phyloP scores from a whole-genome alignment of 345 rosid species.

The Camelina neglecta region DNA sequence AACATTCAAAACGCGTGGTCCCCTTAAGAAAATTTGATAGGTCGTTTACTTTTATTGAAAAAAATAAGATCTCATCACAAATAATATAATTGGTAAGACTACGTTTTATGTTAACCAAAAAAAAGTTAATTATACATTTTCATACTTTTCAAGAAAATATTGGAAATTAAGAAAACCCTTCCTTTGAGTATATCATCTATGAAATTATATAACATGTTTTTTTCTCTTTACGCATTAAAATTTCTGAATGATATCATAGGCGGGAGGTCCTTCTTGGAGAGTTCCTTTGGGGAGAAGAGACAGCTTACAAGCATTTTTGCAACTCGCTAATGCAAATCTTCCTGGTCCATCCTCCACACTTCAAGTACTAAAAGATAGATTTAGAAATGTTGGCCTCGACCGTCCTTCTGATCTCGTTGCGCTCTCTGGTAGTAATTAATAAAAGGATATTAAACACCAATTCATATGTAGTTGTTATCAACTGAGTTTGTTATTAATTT shows the following conservation, averaged over 20 bases:
- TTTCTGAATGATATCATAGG: not conserved
- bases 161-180: not conserved
- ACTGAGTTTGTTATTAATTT: not conserved
- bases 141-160: not conserved
- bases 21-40: not conserved
- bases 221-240: not conserved
- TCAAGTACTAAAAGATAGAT: slow-evolving; percentile 22
- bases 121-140: not conserved
- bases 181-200: not conserved
- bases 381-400: slow-evolving; percentile 31
- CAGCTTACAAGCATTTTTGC: slow-evolving; percentile 36
- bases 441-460: not conserved
- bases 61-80: not conserved
- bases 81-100: not conserved
- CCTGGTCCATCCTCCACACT: slow-evolving; percentile 38
- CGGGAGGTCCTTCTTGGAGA: slow-evolving; percentile 45
- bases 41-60: too few relatives aligned
- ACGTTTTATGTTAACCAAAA: not conserved
- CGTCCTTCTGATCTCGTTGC: slow-evolving; percentile 46
- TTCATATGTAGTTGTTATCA: not conserved
- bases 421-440: slow-evolving; percentile 39
- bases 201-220: not conserved
- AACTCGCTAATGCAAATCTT: slow-evolving; percentile 25
- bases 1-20: slow-evolving; percentile 13
- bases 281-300: slow-evolving; percentile 46